Conservation (phyloP, 2,329 filamentous ascomycete genomes). For the Zalaria sp. region DNA sequence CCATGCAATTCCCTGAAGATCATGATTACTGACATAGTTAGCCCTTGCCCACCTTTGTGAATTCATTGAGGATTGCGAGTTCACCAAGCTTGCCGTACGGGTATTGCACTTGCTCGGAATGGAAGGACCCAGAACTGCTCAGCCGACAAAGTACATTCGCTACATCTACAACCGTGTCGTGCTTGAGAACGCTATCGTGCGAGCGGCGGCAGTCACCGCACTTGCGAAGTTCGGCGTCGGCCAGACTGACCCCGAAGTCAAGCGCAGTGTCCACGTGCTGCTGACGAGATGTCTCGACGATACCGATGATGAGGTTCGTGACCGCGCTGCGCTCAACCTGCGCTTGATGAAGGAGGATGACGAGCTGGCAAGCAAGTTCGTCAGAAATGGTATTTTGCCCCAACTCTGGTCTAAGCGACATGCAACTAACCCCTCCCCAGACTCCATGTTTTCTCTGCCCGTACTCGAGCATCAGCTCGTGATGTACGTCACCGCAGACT, state of each 20-base stretch:
- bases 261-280: constrained; percentile 85
- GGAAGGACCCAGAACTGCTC: constrained; percentile 86
- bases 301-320: constrained; percentile 92
- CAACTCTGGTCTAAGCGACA: neutral
- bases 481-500: constrained; percentile 89
- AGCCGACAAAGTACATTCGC: constrained; percentile 96
- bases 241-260: constrained; percentile 91
- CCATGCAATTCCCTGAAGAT: neutral
- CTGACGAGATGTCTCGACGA: constrained; percentile 91
- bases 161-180: constrained; percentile 99
- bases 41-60: constrained; percentile 92
- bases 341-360: constrained; percentile 76
- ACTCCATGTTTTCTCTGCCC: constrained; percentile 88
- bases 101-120: constrained; percentile 88
- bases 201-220: constrained; percentile 88
- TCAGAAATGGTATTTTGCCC: constrained; percentile 63
- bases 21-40: constrained; percentile 19
- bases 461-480: constrained; percentile 95
- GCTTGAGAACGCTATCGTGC: constrained; percentile 88
- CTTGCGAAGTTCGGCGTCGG: constrained; percentile 94
- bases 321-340: constrained; percentile 85
- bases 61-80: constrained; percentile 99
- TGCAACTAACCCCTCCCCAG: constrained; percentile 28
- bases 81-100: constrained; percentile 91
- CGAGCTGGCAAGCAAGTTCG: constrained; percentile 71